phyloP scores from a whole-genome alignment of 139 green algal genomes.

The Protoeuglena noctilucae region DNA sequence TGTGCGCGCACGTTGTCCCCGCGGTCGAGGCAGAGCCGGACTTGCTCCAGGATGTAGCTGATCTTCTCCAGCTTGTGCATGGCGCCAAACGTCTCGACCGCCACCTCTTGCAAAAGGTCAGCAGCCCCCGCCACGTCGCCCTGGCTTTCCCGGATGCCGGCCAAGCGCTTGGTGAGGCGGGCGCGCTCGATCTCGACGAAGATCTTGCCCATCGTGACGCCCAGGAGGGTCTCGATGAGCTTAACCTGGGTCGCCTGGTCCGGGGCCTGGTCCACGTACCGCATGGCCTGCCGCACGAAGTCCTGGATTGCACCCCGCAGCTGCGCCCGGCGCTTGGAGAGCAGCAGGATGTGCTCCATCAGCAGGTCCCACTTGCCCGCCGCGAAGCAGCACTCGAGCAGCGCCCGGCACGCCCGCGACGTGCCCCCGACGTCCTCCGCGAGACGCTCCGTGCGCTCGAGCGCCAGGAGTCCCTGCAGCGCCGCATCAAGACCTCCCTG shows the following conservation, averaged over 20 bases:
- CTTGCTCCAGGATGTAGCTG: conserved; percentile 95
- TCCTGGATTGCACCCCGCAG: conserved; percentile 84
- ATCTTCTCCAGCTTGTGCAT: conserved; percentile 98
- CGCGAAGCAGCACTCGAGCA: conserved; percentile 59
- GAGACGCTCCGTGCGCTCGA: conserved; percentile 71
- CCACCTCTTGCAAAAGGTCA: conserved; percentile 89
- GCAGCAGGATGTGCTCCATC: conserved; percentile 80
- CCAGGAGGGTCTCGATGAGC: conserved; percentile 86
- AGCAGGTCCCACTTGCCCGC: conserved; percentile 67
- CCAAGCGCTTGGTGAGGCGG: conserved; percentile 68
- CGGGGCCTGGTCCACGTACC: conserved; percentile 54
- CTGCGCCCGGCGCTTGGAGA: conserved; percentile 91
- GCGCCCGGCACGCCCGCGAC: conserved; percentile 49
- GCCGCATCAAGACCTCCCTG: conserved; percentile 16
- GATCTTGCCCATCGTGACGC: conserved; percentile 96
- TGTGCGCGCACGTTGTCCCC: conserved; percentile 75
- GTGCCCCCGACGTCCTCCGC: conserved; percentile 68
- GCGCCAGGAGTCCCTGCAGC: conserved; percentile 53
- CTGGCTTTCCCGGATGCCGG: conserved; percentile 73
- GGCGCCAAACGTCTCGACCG: conserved; percentile 95
- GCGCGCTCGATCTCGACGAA: conserved; percentile 98
- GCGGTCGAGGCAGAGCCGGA: conserved; percentile 80
- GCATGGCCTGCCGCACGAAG: conserved; percentile 81
- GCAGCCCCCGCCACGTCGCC: conserved; percentile 82
- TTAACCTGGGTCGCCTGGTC: conserved; percentile 55